These are phyloP conservation scores for Colletotrichum lentis DNA, from an alignment of 2,329 filamentous ascomycete species.

Conservation along the genomic window DNA sequence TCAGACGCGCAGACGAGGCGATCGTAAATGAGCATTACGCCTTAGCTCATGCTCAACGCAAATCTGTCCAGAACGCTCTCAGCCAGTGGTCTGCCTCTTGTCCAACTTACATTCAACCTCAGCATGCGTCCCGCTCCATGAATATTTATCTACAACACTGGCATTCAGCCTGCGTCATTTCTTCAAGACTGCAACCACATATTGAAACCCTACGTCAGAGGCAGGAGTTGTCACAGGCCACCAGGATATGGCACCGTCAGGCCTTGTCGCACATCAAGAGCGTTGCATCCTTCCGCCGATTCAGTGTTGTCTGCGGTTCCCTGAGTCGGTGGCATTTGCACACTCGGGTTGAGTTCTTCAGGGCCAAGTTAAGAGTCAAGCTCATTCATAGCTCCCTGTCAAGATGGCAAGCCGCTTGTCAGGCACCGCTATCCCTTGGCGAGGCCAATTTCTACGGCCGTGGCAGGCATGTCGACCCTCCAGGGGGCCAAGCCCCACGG, in stretches of 20 bases:
- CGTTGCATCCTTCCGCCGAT: conserved; percentile 7
- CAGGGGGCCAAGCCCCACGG: background rate
- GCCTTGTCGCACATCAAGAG: background rate
- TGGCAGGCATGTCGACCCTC: background rate
- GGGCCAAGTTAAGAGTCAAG: conserved; percentile 20
- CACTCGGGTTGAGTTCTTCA: conserved; percentile 17
- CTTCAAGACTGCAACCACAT: background rate
- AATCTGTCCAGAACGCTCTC: background rate
- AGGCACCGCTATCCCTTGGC: background rate
- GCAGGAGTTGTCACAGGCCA: background rate
- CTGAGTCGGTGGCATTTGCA: conserved; percentile 25
- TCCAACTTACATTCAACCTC: background rate
- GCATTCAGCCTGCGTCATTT: background rate
- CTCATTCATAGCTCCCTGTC: conserved; percentile 12
- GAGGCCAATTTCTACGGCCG: background rate
- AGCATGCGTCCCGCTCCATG: background rate
- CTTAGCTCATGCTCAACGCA: background rate
- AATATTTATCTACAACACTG: conserved; percentile 16
- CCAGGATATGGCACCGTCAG: conserved; percentile 15
- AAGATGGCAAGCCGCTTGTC: conserved; percentile 25
- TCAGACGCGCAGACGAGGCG: conserved; percentile 15
- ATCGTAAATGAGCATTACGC: background rate
- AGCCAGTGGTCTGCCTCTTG: conserved; percentile 16
- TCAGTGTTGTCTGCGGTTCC: conserved; percentile 4
- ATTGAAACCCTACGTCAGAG: background rate